Percentiles rank a stretch among this genome's conserved stretches.
These are phyloP conservation scores for Vigna trinervia DNA, from an alignment of 306 rosid species.

Conservation along the genomic window DNA sequence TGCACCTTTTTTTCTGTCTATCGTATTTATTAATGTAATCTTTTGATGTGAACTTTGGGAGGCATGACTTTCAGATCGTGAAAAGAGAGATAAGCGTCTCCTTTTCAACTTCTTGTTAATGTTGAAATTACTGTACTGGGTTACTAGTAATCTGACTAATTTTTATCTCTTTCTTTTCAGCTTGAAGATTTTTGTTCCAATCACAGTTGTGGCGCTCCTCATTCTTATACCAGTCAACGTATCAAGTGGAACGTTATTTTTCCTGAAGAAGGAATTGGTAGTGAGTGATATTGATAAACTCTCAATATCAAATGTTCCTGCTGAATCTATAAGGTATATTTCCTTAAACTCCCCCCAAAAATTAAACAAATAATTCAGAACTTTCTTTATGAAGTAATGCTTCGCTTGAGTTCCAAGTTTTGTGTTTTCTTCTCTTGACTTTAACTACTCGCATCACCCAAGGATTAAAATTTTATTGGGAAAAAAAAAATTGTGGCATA, in stretches of 20 bases:
- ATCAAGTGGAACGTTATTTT: constrained; percentile 80
- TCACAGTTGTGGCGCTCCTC: constrained; percentile 81
- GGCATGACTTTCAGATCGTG: constrained; percentile 9
- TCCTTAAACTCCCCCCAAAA: background rate
- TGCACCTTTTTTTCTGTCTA: background rate
- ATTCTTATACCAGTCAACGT: constrained; percentile 92
- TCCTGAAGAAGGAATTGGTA: constrained; percentile 84
- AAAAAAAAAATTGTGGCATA: constrained; percentile 23
- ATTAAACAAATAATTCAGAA: background rate
- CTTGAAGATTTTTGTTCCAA: constrained; percentile 84
- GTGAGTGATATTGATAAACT: constrained; percentile 91
- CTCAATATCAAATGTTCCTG: constrained; percentile 89
- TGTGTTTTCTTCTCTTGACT: constrained; percentile 39
- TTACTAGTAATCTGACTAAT: background rate
- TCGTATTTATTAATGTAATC: constrained; percentile 6
- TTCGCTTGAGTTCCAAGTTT: constrained; percentile 16
- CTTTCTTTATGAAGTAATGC: constrained; percentile 3
- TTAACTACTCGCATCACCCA: constrained; percentile 1
- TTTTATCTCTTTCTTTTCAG: constrained; percentile 51
- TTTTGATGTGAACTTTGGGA: background rate
- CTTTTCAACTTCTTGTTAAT: background rate
- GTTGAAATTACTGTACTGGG: constrained; percentile 25
- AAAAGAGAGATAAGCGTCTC: background rate
- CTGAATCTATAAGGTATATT: constrained; percentile 75
- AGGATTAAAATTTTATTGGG: background rate